Evolutionary conservation across 1,139 yeast genomes (phyloP), one percentile per base, ranked within the genome.

Genomic region (Magnusiomyces ingens): DNA sequence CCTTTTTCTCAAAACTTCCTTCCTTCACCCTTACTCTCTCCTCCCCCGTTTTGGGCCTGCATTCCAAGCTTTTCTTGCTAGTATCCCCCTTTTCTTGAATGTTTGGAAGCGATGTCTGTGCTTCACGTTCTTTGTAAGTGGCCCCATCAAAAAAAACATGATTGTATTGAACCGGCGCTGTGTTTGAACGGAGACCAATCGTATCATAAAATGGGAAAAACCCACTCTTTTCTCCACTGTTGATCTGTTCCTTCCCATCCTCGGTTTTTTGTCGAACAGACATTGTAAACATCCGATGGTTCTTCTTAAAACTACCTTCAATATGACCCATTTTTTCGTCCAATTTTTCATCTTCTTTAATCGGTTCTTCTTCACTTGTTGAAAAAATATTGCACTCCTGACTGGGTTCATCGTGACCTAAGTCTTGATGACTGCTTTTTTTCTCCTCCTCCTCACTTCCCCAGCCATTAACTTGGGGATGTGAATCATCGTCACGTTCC

Each of bases 201-300:
- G 32, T 26, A 21, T 42, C 45, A 42, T 42, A 13, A 21, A 42
- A 42, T 13, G 45, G 45, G 32, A 42, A 42, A 42, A 42, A 42
- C 6, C 45, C 32, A 19, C 45, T 42, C 15, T 42, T 42, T 42
- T 42, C 45, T 42, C 45, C 45, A 42, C 45, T 42, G 18, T 21
- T 42, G 6, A 42, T 21, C 15, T 21, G 17, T 2, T 42, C 45
- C n/a, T 42, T 26, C 4, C 45, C 45, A 21, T 8, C 10, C 10
- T 26, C 32, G 2, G 26, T 42, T 42, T 42, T 42, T 42, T 42
- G 32, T 13, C 45, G 32, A 42, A 42, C 15, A 21, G 26, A 21
- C 45, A 42, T 42, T 4, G 26, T 42, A 42, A 42, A 42, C 22
- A 42, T 42, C n/a, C 32, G 17, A 21, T 42, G 26, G 6, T 42